Evolutionary conservation across 2,329 filamentous ascomycete species (phyloP), one percentile per base, ranked within the genome.

Genomic region (Phyllosticta citribraziliensis): DNA sequence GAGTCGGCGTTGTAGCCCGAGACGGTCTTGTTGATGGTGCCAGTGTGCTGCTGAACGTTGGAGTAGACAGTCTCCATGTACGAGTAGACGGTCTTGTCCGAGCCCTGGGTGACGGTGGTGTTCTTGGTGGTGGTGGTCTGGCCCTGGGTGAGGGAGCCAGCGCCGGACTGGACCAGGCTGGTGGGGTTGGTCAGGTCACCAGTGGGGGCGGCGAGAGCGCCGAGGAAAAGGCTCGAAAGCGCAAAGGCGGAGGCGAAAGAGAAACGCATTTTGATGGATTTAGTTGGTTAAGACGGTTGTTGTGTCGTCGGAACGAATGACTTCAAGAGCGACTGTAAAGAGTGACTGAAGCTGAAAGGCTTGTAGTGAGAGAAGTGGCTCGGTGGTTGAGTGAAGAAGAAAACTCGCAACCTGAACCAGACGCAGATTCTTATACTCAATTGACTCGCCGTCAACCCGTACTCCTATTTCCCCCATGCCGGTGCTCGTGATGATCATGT

Each of bases 21-120:
- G 17, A 62, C 35, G 25, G 58, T 61, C 58, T 61, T 61, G 60
- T 62, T 62, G 60, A 62, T 62, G 60, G 52, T 33, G 56, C 22
- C 35, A 24, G 60, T 62, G 60, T 62, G 52, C 51, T 30, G 14
- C 60, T 62, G 56, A 33, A 62, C 56, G 52, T 55, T 62, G 56
- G 40, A 35, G 59, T 57, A 61, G 55, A 61, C 55, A 27, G 55
- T 57, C 30, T 55, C n/a, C 52, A 62, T 52, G 56, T 58, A 56
- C 20, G 33, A 50, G 52, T 51, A 53, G 60, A 62, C 52, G 56
- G 56, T 58, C 51, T 53, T 40, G 58, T 60, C 52, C 14, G 51
- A n/a, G 51, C 17, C 14, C 35, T 56, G 52, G 58, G 54, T 40
- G 58, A 56, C 40, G 33, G 58, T 56, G 53, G 53, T 56, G 22